Evolutionary conservation across 2,329 filamentous ascomycete species (phyloP), one percentile per base, ranked within the genome.

Genomic region (Curvularia lunata): DNA sequence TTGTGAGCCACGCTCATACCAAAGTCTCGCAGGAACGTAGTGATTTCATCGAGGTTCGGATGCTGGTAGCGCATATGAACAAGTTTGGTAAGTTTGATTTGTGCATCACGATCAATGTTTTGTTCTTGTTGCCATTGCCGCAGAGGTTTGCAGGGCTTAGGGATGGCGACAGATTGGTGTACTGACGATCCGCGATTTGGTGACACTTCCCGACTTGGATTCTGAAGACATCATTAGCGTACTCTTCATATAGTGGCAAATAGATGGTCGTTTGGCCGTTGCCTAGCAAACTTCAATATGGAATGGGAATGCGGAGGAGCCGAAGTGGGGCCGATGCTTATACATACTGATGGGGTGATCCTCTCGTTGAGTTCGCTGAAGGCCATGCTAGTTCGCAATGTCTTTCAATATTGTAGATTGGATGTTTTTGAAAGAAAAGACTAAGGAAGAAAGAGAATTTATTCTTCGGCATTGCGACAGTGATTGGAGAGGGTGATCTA

Each of bases 21-120:
- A 49, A 76, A 76, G 58, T 77, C 73, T 30, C 65, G 58, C 2
- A 79, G 71, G 66, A 80, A 84, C 2, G 70, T 78, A 4, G 79
- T 82, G 43, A 84, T 83, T 54, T 77, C 70, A 21, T 77, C 72
- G 4, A 85, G 70, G 55, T 84, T 78, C 0, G 81, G 79, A 60
- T 84, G 83, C 57, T 84, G 82, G 64, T 85, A 85, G 1, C 82
- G 77, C 81, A 84, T 83, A 58, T 85, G 82, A 1, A 77, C 76
- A 4, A 84, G 59, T 55, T 80, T 81, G 6, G 75, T 78, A 19
- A 85, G 68, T 55, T 79, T 77, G 62, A 84, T 77, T 58, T 83
- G 82, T 28, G 77, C 71, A 46, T 73, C 61, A 16, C 67, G 64
- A 58, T 83, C 77, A 68, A 84, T 82, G 40, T 70, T 70, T 32